A percentile compares a stretch with the other conserved stretches of the same genome.
phyloP scores from a whole-genome alignment of 306 rosid species.

The Castanea sativa region DNA sequence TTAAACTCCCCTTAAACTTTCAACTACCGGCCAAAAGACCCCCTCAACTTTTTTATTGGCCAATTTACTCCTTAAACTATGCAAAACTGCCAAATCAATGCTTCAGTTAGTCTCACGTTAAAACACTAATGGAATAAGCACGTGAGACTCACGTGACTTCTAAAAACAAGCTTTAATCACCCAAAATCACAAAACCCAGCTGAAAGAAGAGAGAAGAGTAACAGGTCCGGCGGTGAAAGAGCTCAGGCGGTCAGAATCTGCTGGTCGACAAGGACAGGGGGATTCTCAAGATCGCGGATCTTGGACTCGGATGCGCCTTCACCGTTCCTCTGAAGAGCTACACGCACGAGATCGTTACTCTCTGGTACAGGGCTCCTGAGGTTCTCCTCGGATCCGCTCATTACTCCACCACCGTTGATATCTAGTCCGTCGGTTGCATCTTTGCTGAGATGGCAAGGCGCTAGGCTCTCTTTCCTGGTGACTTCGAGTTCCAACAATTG shows the following conservation, averaged over 20 bases:
- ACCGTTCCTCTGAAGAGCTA: constrained; percentile 94
- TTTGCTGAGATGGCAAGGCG: constrained; percentile 92
- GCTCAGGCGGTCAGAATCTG: constrained; percentile 29
- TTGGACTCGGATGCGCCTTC: constrained; percentile 87
- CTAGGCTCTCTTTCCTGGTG: constrained; percentile 87
- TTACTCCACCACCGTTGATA: constrained; percentile 91
- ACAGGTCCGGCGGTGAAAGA: too few relatives aligned
- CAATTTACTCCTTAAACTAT: too few relatives aligned
- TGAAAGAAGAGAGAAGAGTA: too few relatives aligned
- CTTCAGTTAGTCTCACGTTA: too few relatives aligned
- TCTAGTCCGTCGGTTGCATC: constrained; percentile 97
- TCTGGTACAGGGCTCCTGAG: constrained; percentile 96
- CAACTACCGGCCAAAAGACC: too few relatives aligned
- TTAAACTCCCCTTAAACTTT: too few relatives aligned
- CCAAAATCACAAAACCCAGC: too few relatives aligned
- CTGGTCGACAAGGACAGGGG: constrained; percentile 71
- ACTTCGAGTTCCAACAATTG: constrained; percentile 91
- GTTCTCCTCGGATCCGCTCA: constrained; percentile 85
- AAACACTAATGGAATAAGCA: too few relatives aligned
- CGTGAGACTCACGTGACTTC: too few relatives aligned
- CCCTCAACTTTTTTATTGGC: too few relatives aligned
- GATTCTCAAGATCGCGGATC: constrained; percentile 84
- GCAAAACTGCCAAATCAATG: too few relatives aligned
- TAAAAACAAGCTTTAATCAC: too few relatives aligned
- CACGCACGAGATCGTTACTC: constrained; percentile 95